Base-by-base conservation (phyloP, 2,329 filamentous ascomycete genomes). In the Neonectria hederae region DNA sequence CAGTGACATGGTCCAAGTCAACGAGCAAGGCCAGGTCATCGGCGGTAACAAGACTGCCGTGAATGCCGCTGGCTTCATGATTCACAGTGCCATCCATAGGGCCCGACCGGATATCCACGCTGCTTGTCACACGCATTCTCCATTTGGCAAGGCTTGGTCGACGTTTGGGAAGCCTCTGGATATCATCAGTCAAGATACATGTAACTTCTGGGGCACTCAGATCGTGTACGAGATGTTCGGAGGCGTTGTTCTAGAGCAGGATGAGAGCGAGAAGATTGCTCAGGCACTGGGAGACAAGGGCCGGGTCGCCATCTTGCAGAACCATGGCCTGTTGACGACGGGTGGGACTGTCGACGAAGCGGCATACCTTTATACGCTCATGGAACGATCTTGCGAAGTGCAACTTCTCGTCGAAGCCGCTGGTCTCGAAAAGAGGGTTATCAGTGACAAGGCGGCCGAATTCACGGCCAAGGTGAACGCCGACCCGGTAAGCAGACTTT, bases 281-380 rank as follows among this genome's bases (percentile, higher is more conserved):
- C 77, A 79, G 17, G 83, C 87, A 0, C 73, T 91, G 2, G 89
- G 89, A 0, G 57, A 66, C 3, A 76, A 81, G 0, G 82, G 81
- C 40, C 86, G 76, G 67, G 86, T 81, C 1, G 78, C 86, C 65
- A 86, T 90, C 30, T 76, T 91, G 42, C 78, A 86, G 54, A 91
- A 91, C 68, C 89, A 91, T 72, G 89, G 89, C 0, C 75, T 91
- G 14, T 72, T 90, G 52, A 90, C 87, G 0, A 86, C 88, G 0
- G 89, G 89, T 1, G 73, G 72, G 2, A 90, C 88, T 0, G 88
- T 91, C 1, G 89, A 91, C 65, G 88, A 90, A 72, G 89, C 89
- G 0, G 86, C 87, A 0, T 91, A 87, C 70, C 74, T 90, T 13
- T 90, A 90, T 72, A 67, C 69, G 3, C 46, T 74, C 8, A 72